A percentile compares a stretch with the other conserved stretches of the same genome.
phyloP scores from a whole-genome alignment of 169 alveolate genomes.

The Eimeria maxima region DNA sequence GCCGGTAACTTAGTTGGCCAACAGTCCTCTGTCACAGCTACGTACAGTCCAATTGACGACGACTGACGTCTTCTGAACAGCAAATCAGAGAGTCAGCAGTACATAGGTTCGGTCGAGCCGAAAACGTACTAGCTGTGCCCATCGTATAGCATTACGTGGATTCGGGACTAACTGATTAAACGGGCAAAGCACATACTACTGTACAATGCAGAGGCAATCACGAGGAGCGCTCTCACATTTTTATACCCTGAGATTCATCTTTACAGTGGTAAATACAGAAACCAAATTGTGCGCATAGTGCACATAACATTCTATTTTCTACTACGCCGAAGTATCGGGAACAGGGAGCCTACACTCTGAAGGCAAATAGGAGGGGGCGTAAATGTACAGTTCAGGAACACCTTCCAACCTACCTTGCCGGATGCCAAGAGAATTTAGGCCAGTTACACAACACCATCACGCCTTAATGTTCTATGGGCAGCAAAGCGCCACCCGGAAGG shows the following conservation, averaged over 20 bases:
- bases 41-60: background rate
- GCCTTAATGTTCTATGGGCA: background rate
- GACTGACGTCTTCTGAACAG: background rate
- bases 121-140: background rate
- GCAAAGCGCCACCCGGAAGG: background rate
- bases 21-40: background rate
- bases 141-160: background rate
- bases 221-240: background rate
- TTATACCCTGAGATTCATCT: background rate
- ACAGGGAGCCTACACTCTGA: background rate
- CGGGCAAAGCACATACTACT: background rate
- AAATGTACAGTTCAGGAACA: background rate
- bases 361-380: background rate
- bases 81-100: background rate
- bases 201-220: background rate
- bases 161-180: background rate
- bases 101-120: background rate
- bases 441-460: background rate
- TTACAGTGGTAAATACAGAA: background rate
- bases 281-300: background rate
- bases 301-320: background rate
- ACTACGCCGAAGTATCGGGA: background rate
- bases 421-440: background rate
- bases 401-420: background rate
- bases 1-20: background rate